Evolutionary conservation across 148 eudicot genomes (phyloP).

Genomic region (Rhododendron williamsianum): DNA sequence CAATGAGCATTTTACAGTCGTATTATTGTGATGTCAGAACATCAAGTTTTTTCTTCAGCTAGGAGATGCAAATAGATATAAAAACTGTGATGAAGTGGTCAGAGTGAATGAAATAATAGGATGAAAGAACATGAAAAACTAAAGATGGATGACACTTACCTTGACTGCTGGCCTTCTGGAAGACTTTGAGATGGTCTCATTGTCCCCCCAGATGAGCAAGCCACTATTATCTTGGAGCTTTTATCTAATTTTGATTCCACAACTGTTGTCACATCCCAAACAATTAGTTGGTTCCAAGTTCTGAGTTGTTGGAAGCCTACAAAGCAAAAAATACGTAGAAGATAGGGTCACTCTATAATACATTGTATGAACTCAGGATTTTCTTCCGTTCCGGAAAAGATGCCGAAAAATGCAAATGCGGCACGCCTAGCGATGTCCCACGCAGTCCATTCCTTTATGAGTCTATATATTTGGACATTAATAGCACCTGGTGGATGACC

Average conservation of each 20-base stretch:
- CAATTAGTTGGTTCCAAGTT: conserved; percentile 11
- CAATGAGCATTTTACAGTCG: background rate
- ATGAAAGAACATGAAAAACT: background rate
- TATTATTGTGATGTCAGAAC: background rate
- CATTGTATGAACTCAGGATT: conserved; percentile 89
- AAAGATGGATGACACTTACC: conserved; percentile 33
- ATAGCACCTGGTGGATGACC: conserved; percentile 93
- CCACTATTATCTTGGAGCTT: conserved; percentile 85
- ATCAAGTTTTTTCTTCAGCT: background rate
- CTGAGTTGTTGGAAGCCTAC: background rate
- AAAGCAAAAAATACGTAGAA: background rate
- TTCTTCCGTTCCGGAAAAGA: conserved; percentile 94
- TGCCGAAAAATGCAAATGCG: conserved; percentile 97
- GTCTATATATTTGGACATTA: conserved; percentile 88
- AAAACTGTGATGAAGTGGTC: background rate
- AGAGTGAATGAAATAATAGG: background rate
- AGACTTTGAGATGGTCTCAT: conserved; percentile 89
- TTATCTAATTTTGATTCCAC: conserved; percentile 69
- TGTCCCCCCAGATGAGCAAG: conserved; percentile 94
- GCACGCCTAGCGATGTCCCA: conserved; percentile 98
- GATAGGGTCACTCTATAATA: conserved; percentile 13
- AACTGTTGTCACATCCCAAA: conserved; percentile 34
- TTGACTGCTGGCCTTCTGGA: conserved; percentile 97
- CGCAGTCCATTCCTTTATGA: conserved; percentile 99
- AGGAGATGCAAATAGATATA: background rate